Base-by-base conservation (phyloP, 2,329 filamentous ascomycete species). In the Xylaria sp. region DNA sequence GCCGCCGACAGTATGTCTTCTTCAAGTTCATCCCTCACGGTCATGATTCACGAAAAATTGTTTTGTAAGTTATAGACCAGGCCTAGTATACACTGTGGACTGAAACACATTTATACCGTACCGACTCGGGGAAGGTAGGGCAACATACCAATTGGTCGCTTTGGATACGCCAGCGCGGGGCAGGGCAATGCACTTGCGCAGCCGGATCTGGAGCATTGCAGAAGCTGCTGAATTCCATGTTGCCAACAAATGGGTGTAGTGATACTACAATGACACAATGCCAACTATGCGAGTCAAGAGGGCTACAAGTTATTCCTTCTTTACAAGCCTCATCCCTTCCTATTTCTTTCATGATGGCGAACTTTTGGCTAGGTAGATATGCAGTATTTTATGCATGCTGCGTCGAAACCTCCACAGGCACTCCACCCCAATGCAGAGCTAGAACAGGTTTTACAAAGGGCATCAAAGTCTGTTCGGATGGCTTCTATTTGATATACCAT, bases 351-450 rank as follows among this genome's bases (percentile, higher is more conserved):
- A 35, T 65, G 48, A 70, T 23, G 48, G 25, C 61, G 27, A 53
- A 53, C 37, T 48, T 63, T 50, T 59, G 66, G 66, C 57, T 61
- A 69, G 69, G 64, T 72, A 69, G 68, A 54, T 72, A 75, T 76
- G 73, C 73, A 75, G 73, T 69, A 75, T 75, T 75, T 74, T 70
- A 72, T 74, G 75, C 75, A 73, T 76, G 66, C 60, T 70, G 58
- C 65, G 60, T 64, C 60, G 67, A 66, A 70, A 61, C 70, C 71
- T 72, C 70, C 70, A 73, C 69, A 59, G 63, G 16, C 66, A 66
- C 73, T 69, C 73, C 74, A 72, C 74, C 57, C 37, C 32, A 37
- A 65, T 72, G 74, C 74, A 72, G 70, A 72, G 44, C 1, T 32
- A 55, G 12, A 69, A 32, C 59, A 60, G 54, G 64, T 66, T 69